Percentiles rank a stretch among this genome's conserved stretches.
These are phyloP conservation scores for Fraxinus quadrangulata DNA, from an alignment of 257 asterid species.

Conservation along the genomic window DNA sequence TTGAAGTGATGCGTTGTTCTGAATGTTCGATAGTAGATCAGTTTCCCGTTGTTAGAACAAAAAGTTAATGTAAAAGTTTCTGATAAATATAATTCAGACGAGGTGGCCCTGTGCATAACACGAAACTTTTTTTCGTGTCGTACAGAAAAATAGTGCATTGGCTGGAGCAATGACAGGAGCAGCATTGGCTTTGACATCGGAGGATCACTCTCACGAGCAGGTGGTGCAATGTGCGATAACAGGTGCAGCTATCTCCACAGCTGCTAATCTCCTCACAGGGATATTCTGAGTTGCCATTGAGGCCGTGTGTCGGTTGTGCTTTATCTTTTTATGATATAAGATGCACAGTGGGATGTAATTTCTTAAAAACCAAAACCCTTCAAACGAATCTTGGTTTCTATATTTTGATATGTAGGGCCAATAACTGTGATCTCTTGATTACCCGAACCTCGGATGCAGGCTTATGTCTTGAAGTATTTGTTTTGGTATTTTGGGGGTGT, in stretches of 20 bases:
- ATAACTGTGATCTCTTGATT: neutral
- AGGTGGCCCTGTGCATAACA: neutral
- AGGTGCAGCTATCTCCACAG: slow-evolving; percentile 89
- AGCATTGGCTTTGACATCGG: slow-evolving; percentile 68
- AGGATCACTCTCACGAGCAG: slow-evolving; percentile 71
- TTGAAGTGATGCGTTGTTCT: neutral
- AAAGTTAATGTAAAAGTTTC: neutral
- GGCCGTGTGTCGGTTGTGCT: too few species aligned
- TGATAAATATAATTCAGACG: too few species aligned
- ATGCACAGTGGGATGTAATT: neutral
- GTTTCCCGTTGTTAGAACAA: too few species aligned
- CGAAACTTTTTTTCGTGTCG: neutral
- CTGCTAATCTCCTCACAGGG: slow-evolving; percentile 83
- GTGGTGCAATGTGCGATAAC: slow-evolving; percentile 81
- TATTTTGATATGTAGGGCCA: too few species aligned
- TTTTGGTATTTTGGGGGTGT: neutral
- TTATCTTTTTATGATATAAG: neutral
- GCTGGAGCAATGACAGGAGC: slow-evolving; percentile 97
- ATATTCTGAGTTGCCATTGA: slow-evolving; percentile 47
- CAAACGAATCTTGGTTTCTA: neutral
- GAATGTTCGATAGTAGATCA: neutral
- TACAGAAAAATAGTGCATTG: slow-evolving; percentile 80
- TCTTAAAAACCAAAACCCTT: neutral
- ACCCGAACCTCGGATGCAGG: neutral
- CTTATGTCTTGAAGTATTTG: neutral